Base-by-base conservation (phyloP, 306 rosid genomes). In the Parietaria judaica region DNA sequence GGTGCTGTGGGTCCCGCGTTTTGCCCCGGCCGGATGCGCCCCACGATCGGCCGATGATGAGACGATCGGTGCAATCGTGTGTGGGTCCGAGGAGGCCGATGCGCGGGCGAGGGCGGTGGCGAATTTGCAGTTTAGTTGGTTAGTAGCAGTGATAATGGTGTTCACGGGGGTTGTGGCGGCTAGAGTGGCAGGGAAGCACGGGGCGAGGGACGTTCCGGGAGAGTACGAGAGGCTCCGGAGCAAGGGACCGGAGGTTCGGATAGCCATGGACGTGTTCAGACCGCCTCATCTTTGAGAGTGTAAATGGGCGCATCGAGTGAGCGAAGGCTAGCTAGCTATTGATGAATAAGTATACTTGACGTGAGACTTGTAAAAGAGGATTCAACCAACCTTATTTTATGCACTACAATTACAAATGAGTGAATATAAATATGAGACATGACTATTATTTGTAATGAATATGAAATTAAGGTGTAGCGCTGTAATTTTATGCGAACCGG, bases 41-140 rank as follows among this genome's bases (percentile, higher is more conserved):
- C 65, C 72, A 62, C 74, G 63, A 60, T 39, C 70, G 41, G 54
- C 70, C 17, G 76, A 62, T 46, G 63, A 72, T 41, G 69, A 70
- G 66, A 73, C 82, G 73, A 55, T 75, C 37, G 95, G 88, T 75
- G 87, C 95, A 6, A 79, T 91, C 47, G 74, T 70, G 17, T 88
- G 98, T 62, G 69, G 56, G 12, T 65, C 98, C 3, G 56, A 61
- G 39, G 88, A 82, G 60, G 84, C 96, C 0, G 86, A 82, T 56
- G 57, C 68, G 50, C 80, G 96, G 34, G 98, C 96, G 6, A 83
- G 83, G 68, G 96, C 89, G 52, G 56, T 91, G 54, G 98, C 92
- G 37, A 91, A 88, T 72, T 68, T 88, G 72, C 98, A 88, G 63
- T 91, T 91, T 81, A 85, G 98, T 68, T 91, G 95, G 96, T 85